Percentiles rank a stretch among this genome's conserved stretches.
Evolutionary conservation across 208 protist species (phyloP).

Genomic region (Leishmania lainsoni): DNA sequence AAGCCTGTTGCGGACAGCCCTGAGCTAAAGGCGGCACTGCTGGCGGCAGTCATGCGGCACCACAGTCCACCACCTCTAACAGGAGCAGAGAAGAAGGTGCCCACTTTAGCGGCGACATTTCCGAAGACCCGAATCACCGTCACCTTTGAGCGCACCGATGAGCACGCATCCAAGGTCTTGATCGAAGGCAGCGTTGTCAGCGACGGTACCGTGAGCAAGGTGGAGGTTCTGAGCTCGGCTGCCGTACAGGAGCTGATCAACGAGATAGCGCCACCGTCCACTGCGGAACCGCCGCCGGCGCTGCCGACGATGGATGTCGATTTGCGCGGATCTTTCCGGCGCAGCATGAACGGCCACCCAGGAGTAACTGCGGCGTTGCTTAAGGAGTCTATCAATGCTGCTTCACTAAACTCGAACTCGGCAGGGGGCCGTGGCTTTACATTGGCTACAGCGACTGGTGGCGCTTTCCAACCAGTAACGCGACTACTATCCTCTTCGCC

Average conservation of each 20-base stretch:
- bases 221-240: conserved; percentile 27
- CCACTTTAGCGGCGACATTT: conserved; percentile 5
- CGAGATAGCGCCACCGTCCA: conserved; percentile 35
- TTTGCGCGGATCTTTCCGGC: conserved; percentile 31
- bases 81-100: conserved; percentile 3
- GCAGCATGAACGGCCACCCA: conserved; percentile 33
- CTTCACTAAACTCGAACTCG: not conserved
- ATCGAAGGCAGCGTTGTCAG: conserved; percentile 67
- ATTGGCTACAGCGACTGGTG: not conserved
- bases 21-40: conserved; percentile 56
- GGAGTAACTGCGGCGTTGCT: no score
- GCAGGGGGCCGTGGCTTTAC: not conserved
- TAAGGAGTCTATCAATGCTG: not conserved
- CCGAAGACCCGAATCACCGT: conserved; percentile 34
- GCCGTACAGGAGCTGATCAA: conserved; percentile 43
- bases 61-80: not conserved
- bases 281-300: conserved; percentile 23
- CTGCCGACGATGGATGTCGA: conserved; percentile 29
- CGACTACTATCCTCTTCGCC: conserved; percentile 16
- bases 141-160: conserved; percentile 47
- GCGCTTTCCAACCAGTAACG: conserved; percentile 1
- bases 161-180: conserved; percentile 28
- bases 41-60: conserved; percentile 26
- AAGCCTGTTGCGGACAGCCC: conserved; percentile 48
- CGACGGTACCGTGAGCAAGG: conserved; percentile 47